Percentiles rank a stretch among this genome's conserved stretches.
These are phyloP conservation scores for Combretum micranthum DNA, from an alignment of 345 rosid genomes.

Conservation along the genomic window DNA sequence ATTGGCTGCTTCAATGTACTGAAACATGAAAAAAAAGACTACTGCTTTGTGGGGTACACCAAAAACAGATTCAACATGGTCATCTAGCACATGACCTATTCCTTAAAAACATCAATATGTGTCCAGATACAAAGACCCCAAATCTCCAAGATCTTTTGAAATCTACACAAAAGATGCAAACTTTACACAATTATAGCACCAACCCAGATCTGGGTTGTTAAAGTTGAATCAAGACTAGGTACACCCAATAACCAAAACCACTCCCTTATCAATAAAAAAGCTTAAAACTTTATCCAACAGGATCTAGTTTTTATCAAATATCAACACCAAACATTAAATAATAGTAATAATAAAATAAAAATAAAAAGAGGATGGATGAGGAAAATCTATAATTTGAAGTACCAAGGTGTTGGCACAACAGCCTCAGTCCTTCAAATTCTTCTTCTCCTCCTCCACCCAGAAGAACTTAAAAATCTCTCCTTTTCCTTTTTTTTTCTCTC, in stretches of 20 bases:
- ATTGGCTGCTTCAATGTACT: too few relatives aligned
- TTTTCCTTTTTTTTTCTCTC: not conserved
- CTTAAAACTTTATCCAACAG: not conserved
- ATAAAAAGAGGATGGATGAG: conserved; percentile 3
- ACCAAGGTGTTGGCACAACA: conserved; percentile 5
- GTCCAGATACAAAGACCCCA: conserved; percentile 49
- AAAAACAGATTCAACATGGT: conserved; percentile 26
- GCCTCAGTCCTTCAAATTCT: conserved; percentile 10
- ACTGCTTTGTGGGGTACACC: not conserved
- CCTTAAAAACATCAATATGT: conserved; percentile 1
- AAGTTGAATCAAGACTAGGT: conserved; percentile 14
- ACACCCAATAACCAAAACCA: conserved; percentile 14
- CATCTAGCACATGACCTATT: conserved; percentile 26
- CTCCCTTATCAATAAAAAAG: not conserved
- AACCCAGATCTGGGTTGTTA: conserved; percentile 38
- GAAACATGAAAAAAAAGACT: too few relatives aligned
- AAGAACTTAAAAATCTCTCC: not conserved
- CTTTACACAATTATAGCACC: not conserved
- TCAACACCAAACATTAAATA: not conserved
- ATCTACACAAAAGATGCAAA: not conserved
- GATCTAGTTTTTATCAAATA: too few relatives aligned
- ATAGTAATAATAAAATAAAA: not conserved
- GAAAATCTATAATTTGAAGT: conserved; percentile 1
- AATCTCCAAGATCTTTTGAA: conserved; percentile 16
- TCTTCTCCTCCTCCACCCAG: conserved; percentile 16